Percentiles rank a stretch among this genome's conserved stretches.
Evolutionary conservation across 495 filamentous ascomycete genomes (phyloP).

Genomic region (Trichoderma reesei): DNA sequence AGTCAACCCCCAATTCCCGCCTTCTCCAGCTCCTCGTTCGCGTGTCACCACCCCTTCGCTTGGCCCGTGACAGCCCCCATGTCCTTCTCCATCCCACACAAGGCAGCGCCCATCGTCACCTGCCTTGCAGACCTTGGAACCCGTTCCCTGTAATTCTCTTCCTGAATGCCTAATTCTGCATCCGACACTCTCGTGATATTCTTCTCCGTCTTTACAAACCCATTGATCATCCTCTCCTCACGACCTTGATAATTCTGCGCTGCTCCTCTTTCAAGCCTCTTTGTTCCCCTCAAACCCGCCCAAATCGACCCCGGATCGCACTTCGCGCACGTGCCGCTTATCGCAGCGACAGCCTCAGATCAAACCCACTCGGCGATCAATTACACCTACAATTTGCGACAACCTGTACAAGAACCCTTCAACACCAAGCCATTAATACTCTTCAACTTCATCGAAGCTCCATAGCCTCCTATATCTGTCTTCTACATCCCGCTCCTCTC

Average conservation of each 20-base stretch:
- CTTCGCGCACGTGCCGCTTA: not conserved
- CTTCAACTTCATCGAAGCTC: not conserved
- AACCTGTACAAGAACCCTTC: not conserved
- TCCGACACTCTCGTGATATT: not conserved
- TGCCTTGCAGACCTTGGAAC: not conserved
- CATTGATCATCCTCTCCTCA: not conserved
- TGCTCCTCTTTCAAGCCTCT: not conserved
- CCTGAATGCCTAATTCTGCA: not conserved
- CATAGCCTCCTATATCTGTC: not conserved
- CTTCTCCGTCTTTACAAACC: not conserved
- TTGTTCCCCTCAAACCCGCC: not conserved
- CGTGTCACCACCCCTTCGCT: not conserved
- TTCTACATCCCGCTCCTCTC: conserved; percentile 2
- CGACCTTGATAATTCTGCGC: not conserved
- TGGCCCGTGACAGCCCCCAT: conserved; percentile 2
- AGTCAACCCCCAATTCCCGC: not conserved
- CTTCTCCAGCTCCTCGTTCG: not conserved
- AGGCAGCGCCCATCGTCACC: conserved; percentile 4
- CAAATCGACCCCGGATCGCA: not conserved
- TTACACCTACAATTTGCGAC: not conserved
- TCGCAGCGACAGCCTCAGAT: not conserved
- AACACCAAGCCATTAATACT: not conserved
- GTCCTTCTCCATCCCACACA: not conserved
- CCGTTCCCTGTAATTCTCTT: not conserved
- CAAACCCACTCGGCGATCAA: not conserved